Conservation (phyloP, 2,329 filamentous ascomycete species). For the Colletotrichum spinosum region DNA sequence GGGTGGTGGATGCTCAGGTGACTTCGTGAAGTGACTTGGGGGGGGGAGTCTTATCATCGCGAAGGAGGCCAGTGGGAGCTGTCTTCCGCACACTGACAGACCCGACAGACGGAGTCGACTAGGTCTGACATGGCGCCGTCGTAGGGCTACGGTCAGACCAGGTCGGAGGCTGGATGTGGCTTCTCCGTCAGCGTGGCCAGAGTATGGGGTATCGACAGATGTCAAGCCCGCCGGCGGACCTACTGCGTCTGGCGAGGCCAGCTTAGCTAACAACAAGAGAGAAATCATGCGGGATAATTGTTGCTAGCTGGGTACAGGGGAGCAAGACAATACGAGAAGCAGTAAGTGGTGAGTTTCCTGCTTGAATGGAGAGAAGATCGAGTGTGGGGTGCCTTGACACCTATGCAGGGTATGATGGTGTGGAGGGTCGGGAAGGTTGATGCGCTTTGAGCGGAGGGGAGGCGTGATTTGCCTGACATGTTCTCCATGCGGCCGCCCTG, state of each 20-base stretch:
- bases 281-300: slow-evolving; percentile 32
- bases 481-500: slow-evolving; percentile 22
- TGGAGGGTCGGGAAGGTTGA: slow-evolving; percentile 26
- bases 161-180: slow-evolving; percentile 27
- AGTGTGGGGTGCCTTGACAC: slow-evolving; percentile 32
- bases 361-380: slow-evolving; percentile 17
- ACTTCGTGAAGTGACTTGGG: not conserved
- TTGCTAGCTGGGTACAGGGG: slow-evolving; percentile 5
- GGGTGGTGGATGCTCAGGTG: slow-evolving; percentile 4
- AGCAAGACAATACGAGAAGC: slow-evolving; percentile 31
- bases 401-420: slow-evolving; percentile 22
- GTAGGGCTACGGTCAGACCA: slow-evolving; percentile 24
- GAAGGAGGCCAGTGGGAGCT: too few species aligned
- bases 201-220: slow-evolving; percentile 17
- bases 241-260: slow-evolving; percentile 7
- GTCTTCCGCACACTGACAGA: not conserved
- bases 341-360: slow-evolving; percentile 15
- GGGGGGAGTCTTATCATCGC: too few species aligned
- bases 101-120: slow-evolving; percentile 1
- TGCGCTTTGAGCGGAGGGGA: slow-evolving; percentile 15
- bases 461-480: slow-evolving; percentile 34
- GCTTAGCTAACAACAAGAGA: slow-evolving; percentile 14
- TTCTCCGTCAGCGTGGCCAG: slow-evolving; percentile 22
- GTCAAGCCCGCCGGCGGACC: not conserved
- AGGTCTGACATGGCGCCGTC: slow-evolving; percentile 31